Percentiles rank a stretch among this genome's conserved stretches.
These are phyloP conservation scores for Crithidia acanthocephali DNA, from an alignment of 208 protist species.

Conservation along the genomic window DNA sequence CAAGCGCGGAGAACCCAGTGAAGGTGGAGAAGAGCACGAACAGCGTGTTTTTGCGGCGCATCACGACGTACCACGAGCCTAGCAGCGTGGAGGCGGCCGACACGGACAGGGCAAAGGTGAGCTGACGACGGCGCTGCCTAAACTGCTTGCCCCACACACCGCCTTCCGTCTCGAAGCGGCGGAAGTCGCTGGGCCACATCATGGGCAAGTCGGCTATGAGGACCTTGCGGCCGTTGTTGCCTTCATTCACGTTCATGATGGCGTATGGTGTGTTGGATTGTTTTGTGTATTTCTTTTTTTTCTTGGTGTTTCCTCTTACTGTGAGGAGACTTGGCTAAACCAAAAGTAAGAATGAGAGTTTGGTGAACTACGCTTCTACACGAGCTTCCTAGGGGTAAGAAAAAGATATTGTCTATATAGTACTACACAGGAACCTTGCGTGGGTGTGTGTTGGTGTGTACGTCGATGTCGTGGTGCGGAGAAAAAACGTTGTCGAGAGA, in stretches of 20 bases:
- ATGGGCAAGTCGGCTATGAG: conserved; percentile 87
- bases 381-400: neutral
- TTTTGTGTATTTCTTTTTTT: conserved; percentile 13
- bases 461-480: neutral
- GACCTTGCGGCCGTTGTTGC: conserved; percentile 47
- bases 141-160: conserved; percentile 86
- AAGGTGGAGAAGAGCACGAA: conserved; percentile 89
- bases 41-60: conserved; percentile 72
- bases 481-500: neutral
- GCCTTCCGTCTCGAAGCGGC: conserved; percentile 84
- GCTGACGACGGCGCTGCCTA: conserved; percentile 76
- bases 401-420: neutral
- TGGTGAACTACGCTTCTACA: neutral
- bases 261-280: neutral
- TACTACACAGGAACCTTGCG: neutral
- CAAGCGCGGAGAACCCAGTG: conserved; percentile 76
- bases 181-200: conserved; percentile 87
- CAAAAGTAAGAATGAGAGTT: no score
- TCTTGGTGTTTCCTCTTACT: neutral
- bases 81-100: conserved; percentile 47
- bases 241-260: conserved; percentile 38
- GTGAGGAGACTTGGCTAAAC: no score
- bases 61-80: conserved; percentile 65
- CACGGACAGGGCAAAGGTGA: conserved; percentile 61
- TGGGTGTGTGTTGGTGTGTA: neutral